Evolutionary conservation across 331 rosid species (phyloP).

Genomic region (Phaseolus coccineus): DNA sequence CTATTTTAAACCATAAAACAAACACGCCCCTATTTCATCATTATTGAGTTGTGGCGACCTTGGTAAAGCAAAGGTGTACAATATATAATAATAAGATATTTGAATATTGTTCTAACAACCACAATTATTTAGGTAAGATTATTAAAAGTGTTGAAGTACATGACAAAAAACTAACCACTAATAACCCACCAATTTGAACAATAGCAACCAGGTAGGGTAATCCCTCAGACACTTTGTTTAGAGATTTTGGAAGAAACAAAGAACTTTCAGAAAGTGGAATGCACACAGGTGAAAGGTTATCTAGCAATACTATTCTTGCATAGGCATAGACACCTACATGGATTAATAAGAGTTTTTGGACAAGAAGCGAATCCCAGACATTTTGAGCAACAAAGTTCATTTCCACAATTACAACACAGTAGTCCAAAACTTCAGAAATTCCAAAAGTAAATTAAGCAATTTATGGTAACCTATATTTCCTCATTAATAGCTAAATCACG

Average conservation of each 20-base stretch:
- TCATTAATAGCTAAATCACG: not conserved
- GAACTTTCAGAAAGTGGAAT: slow-evolving; percentile 1
- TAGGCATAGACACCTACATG: not conserved
- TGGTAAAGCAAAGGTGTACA: not conserved
- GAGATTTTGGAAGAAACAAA: slow-evolving; percentile 14
- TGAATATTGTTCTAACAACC: slow-evolving; percentile 2
- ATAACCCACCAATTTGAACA: slow-evolving; percentile 4
- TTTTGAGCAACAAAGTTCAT: not conserved
- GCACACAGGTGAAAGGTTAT: slow-evolving; percentile 7
- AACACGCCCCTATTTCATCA: not conserved
- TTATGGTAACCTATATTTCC: not conserved
- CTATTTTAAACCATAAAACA: not conserved
- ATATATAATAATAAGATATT: not conserved
- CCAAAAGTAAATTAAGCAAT: slow-evolving; percentile 1
- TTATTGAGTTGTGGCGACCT: not conserved
- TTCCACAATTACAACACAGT: not conserved
- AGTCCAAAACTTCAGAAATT: not conserved
- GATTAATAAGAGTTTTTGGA: not conserved
- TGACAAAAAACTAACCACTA: not conserved
- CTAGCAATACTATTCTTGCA: not conserved
- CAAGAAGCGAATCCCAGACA: not conserved
- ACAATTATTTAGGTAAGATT: not conserved
- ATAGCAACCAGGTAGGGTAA: not conserved
- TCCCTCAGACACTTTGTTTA: not conserved
- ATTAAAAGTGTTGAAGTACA: not conserved